Base-by-base conservation (phyloP, 345 rosid species). In the Firmiana major region DNA sequence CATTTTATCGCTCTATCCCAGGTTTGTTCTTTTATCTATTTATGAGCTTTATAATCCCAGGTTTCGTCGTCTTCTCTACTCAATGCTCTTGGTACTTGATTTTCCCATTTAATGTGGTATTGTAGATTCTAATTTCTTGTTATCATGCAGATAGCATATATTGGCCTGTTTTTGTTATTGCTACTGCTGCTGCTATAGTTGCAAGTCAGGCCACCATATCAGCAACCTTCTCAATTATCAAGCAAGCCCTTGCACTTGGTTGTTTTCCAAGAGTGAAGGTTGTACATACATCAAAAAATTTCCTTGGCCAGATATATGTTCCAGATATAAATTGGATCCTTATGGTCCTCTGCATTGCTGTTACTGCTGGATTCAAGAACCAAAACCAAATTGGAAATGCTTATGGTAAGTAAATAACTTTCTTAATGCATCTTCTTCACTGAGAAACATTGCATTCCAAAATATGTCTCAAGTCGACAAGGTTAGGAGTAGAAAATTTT, bases 1-100 rank as follows among this genome's bases (percentile, higher is more conserved):
- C 86, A 8, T 96, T 96, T 84, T 95, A 92, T 79, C 90, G 87
- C 49, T 95, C 99, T 71, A 95, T 95, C 60, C 99, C 99, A 19
- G 84, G 99, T 92, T 75, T 74, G 88, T 59, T 49, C 42, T 45
- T 36, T 60, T 58, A 19, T 36, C 63, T 45, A n/a, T 21, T 59
- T 45, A 5, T 64, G 63, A 51, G 71, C 12, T 40, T 63, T 73
- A 6, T 63, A 64, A 64, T 31, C 26, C 70, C 34, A 31, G 34
- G 34, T 31, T n/a, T n/a, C n/a, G 34, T 31, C 34, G 1, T 45
- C 36, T 51, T 22, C 38, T 1, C 12, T 16, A 4, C 42, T 49
- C 45, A 9, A 42, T 31, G 13, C 22, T 17, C 3, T 16, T 45
- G 26, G 36, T 45, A 43, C 55, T 36, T 1, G n/a, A n/a, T 36